These are phyloP conservation scores for Colletotrichum lini DNA, from an alignment of 2,329 filamentous ascomycete genomes.

Conservation along the genomic window DNA sequence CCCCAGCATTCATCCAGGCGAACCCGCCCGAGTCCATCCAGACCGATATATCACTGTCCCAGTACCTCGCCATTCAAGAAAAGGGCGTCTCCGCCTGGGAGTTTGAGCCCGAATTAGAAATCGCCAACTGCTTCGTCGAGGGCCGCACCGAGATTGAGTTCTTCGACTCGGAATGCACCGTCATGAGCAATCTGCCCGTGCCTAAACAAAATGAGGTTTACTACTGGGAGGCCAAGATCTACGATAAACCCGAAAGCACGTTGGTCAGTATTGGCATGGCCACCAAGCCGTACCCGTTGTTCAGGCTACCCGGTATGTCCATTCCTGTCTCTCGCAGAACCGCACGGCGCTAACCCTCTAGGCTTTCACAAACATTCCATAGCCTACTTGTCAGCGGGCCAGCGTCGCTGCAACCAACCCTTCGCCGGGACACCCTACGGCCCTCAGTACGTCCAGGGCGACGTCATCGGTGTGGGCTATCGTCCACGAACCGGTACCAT, in stretches of 20 bases:
- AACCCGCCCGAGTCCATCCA: conserved; percentile 96
- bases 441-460: conserved; percentile 88
- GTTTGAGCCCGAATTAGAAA: conserved; percentile 98
- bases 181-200: conserved; percentile 95
- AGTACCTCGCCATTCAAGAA: conserved; percentile 98
- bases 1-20: conserved; percentile 87
- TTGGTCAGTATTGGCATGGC: conserved; percentile 92
- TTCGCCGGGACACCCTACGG: conserved; percentile 86
- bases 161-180: conserved; percentile 97
- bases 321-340: conserved; percentile 41
- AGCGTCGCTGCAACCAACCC: conserved; percentile 92
- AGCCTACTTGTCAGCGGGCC: conserved; percentile 90
- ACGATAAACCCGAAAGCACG: conserved; percentile 93
- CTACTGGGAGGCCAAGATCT: conserved; percentile 99
- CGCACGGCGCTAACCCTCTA: conserved; percentile 51
- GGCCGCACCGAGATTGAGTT: conserved; percentile 97
- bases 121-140: conserved; percentile 99
- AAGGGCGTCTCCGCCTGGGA: conserved; percentile 99
- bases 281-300: conserved; percentile 97
- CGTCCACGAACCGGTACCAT: conserved; percentile 93
- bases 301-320: conserved; percentile 88
- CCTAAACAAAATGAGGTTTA: conserved; percentile 99
- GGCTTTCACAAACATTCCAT: conserved; percentile 94
- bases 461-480: conserved; percentile 96
- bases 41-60: conserved; percentile 97